Evolutionary conservation across 371 early-diverging fungal species (phyloP).

Genomic region (Rhizomucor miehei): DNA sequence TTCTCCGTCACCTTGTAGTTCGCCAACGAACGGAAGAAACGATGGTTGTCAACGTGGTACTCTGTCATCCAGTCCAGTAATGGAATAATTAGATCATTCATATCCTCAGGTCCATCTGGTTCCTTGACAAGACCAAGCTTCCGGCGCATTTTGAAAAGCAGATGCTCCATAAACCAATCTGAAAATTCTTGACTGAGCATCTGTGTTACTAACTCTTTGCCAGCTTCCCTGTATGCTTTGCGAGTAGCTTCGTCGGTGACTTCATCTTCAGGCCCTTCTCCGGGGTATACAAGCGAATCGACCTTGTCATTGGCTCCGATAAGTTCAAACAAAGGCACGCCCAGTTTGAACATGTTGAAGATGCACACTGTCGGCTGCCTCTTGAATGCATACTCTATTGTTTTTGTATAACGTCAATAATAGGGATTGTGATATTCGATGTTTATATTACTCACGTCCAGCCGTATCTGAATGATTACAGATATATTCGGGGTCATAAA

Average conservation of each 20-base stretch:
- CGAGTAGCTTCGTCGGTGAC: slow-evolving; percentile 22
- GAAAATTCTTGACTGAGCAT: slow-evolving; percentile 53
- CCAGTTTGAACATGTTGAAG: slow-evolving; percentile 79
- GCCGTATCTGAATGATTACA: slow-evolving; percentile 75
- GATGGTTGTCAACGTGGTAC: slow-evolving; percentile 66
- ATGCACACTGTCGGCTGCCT: slow-evolving; percentile 83
- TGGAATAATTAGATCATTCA: slow-evolving; percentile 60
- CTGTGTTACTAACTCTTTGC: slow-evolving; percentile 41
- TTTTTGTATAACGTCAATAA: neutral
- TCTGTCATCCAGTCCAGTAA: slow-evolving; percentile 64
- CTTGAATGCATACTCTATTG: slow-evolving; percentile 75
- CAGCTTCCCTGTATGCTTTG: slow-evolving; percentile 27
- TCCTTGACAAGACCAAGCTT: slow-evolving; percentile 46
- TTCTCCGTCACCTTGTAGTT: slow-evolving; percentile 22
- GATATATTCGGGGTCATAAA: slow-evolving; percentile 73
- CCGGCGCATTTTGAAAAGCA: slow-evolving; percentile 52
- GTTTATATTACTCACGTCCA: slow-evolving; percentile 41
- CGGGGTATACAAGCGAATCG: slow-evolving; percentile 34
- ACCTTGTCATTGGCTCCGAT: slow-evolving; percentile 58
- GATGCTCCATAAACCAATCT: slow-evolving; percentile 46
- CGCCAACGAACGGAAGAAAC: slow-evolving; percentile 67
- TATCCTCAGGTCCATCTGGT: slow-evolving; percentile 33
- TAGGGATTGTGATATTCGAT: neutral
- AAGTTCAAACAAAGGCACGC: slow-evolving; percentile 63
- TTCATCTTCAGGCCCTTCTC: slow-evolving; percentile 17